These are phyloP conservation scores for Papiliotrema fonsecae DNA, from an alignment of 1,284 basidiomycete genomes.

Conservation along the genomic window DNA sequence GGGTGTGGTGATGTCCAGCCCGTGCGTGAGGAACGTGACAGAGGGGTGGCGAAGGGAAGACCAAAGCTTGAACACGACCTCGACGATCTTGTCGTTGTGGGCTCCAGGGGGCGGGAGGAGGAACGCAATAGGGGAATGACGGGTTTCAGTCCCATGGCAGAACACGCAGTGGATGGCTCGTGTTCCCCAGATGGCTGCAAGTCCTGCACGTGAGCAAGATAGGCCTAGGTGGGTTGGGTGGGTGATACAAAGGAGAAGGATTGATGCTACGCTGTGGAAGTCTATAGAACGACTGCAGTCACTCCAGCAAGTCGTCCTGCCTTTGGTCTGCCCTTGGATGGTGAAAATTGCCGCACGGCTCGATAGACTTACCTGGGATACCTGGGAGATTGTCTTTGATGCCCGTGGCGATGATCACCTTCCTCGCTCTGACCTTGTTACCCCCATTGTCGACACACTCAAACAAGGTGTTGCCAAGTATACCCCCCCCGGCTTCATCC, in stretches of 20 bases:
- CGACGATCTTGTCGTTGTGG: constrained; percentile 16
- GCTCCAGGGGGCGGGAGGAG: constrained; percentile 12
- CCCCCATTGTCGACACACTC: constrained; percentile 18
- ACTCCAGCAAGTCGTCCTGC: no score
- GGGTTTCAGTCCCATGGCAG: constrained; percentile 36
- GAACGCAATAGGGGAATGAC: constrained; percentile 21
- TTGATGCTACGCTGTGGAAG: no score
- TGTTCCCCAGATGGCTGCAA: constrained; percentile 25
- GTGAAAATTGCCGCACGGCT: no score
- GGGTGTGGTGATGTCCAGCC: constrained; percentile 14
- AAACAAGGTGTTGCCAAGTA: constrained; percentile 10
- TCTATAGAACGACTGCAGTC: no score
- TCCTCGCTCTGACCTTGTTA: constrained; percentile 12
- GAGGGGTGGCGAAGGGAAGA: constrained; percentile 12
- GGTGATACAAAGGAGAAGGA: no score
- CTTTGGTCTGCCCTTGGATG: no score
- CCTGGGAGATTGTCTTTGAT: constrained; percentile 23
- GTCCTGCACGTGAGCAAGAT: constrained; percentile 6
- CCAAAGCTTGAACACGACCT: constrained; percentile 23
- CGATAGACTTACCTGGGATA: constrained; percentile 30
- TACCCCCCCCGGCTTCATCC: no score
- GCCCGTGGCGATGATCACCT: constrained; percentile 32
- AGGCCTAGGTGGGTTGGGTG: no score
- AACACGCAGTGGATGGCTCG: constrained; percentile 32
- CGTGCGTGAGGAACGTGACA: constrained; percentile 24